Evolutionary conservation across 2,329 filamentous ascomycete species (phyloP).

Genomic region (Xylariaceae sp.): DNA sequence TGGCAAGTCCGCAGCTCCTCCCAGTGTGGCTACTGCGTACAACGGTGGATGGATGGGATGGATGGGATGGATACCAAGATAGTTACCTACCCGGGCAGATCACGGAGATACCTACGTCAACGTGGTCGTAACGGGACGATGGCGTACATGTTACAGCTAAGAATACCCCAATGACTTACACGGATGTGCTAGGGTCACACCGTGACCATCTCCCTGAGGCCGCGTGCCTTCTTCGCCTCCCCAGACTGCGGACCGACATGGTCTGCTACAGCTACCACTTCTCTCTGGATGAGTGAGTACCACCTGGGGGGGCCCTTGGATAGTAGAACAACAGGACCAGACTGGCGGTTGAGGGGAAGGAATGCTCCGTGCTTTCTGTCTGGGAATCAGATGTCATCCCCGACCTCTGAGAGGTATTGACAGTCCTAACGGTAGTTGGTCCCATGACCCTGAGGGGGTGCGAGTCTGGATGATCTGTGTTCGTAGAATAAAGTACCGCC

Average conservation of each 20-base stretch:
- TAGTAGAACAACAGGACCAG: not conserved
- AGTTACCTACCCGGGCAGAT: no score
- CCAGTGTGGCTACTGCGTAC: no score
- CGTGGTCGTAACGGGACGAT: not conserved
- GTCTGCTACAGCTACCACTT: not conserved
- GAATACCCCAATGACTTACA: conserved; percentile 1
- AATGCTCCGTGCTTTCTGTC: no score
- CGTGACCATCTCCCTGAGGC: not conserved
- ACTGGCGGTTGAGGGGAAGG: not conserved
- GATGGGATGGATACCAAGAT: no score
- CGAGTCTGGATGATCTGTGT: no score
- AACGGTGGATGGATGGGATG: no score
- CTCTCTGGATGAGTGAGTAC: not conserved
- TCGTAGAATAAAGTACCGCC: no score
- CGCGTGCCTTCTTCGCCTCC: not conserved
- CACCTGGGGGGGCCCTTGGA: not conserved
- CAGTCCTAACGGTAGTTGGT: no score
- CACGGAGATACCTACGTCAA: not conserved
- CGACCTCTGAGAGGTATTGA: no score
- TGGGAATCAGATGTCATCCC: no score
- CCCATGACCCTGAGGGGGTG: no score
- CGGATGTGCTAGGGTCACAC: conserved; percentile 2
- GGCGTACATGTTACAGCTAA: not conserved
- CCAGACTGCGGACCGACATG: not conserved
- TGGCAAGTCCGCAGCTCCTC: not conserved